These are phyloP conservation scores for Tulasnella sp. DNA, from an alignment of 768 basidiomycete species.

Conservation along the genomic window DNA sequence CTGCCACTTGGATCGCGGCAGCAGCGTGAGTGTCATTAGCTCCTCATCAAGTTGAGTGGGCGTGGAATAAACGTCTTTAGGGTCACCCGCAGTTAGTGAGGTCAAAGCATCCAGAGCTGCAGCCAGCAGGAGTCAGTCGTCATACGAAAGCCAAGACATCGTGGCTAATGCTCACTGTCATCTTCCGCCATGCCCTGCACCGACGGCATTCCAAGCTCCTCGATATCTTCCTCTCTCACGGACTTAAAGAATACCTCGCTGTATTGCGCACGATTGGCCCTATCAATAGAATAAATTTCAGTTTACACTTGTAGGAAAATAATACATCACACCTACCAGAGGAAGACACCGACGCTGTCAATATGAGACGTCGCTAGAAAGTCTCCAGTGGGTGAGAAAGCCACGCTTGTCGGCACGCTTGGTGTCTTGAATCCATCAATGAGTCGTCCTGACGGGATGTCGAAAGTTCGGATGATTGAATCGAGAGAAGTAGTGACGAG, in stretches of 20 bases:
- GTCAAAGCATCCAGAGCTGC: conserved; percentile 63
- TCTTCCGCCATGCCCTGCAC: conserved; percentile 77
- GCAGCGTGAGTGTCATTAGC: conserved; percentile 82
- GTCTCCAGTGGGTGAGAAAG: conserved; percentile 91
- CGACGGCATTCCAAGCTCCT: conserved; percentile 63
- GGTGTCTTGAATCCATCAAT: conserved; percentile 87
- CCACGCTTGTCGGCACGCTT: conserved; percentile 77
- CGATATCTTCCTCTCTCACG: conserved; percentile 65
- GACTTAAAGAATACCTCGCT: conserved; percentile 70
- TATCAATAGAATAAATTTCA: conserved; percentile 24
- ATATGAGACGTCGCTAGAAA: conserved; percentile 93
- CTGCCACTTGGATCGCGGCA: conserved; percentile 92
- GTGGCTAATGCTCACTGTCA: conserved; percentile 43
- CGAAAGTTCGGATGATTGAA: conserved; percentile 87
- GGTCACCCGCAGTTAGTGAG: conserved; percentile 49
- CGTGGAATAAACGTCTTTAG: conserved; percentile 65
- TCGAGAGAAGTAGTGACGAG: conserved; percentile 80
- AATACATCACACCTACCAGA: conserved; percentile 51
- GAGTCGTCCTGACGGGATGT: conserved; percentile 83
- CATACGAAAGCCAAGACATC: background rate
- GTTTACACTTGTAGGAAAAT: background rate
- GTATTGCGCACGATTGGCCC: conserved; percentile 96
- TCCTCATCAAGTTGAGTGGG: conserved; percentile 85
- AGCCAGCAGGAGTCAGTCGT: background rate
- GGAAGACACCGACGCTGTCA: conserved; percentile 84